Evolutionary conservation across 2,329 filamentous ascomycete species (phyloP), one percentile per base, ranked within the genome.

Genomic region (Amauroascus niger): DNA sequence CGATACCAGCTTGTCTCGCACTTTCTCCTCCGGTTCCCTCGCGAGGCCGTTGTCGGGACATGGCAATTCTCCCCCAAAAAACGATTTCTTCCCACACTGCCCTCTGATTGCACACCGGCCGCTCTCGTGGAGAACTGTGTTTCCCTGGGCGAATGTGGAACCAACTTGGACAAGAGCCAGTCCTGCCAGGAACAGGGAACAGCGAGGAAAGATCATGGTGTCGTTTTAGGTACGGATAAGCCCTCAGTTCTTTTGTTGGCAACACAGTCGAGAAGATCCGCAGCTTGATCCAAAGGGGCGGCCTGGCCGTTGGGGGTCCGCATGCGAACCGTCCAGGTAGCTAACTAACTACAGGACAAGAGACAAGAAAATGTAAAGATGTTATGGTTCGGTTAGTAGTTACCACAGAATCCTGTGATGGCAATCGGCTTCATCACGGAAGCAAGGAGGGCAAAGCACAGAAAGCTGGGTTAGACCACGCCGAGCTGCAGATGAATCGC

Each of bases 1-100:
- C 18, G 83, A 80, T 18, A 95, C 83, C 52, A 98, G 76, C 72
- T 91, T 84, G 63, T 86, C 76, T 57, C 89, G 82, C 55, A 88
- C 77, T 53, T 81, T 79, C 6, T 80, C 78, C 20, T 86, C 81
- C 1, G 91, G 91, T 32, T 86, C 79, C 58, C 83, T 76, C 33
- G 93, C 93, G 33, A 84, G 74, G 3, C 78, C 89, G 67, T 98
- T 98, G 71, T 98, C 91, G 13, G 90, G 83, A 67, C 93, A 98
- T 3, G 93, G 93, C 57, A 97, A 76, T 61, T 95, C 82, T 55
- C 88, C 86, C 53, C 89, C 88, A 64, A 97, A 97, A 67, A 93
- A 86, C 58, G 85, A 84, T 71, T 91, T 84, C 69, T 89, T 90
- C 46, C 93, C 93, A 67, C 93, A 98, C 59, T 94, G 86, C 6